Evolutionary conservation across 768 basidiomycete genomes (phyloP).

Genomic region (Fomitopsis pulvina): DNA sequence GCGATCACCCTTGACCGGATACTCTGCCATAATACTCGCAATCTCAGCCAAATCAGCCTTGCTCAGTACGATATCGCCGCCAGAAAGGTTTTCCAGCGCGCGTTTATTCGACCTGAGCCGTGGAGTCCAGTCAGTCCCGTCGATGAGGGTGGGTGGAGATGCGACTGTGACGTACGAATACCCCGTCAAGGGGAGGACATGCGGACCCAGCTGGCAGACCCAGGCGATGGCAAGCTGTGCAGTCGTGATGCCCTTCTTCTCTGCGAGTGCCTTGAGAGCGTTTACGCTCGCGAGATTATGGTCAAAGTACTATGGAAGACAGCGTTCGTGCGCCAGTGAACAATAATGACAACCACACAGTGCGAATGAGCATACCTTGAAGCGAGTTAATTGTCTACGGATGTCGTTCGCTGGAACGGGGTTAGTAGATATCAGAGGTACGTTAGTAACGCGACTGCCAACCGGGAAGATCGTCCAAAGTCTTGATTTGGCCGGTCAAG

Average conservation of each 20-base stretch:
- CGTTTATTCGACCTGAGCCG: slow-evolving; percentile 8
- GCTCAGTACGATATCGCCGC: slow-evolving; percentile 31
- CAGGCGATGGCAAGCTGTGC: slow-evolving; percentile 33
- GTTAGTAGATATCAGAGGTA: background rate
- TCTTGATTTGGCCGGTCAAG: slow-evolving; percentile 44
- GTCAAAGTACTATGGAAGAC: slow-evolving; percentile 25
- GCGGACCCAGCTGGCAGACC: slow-evolving; percentile 27
- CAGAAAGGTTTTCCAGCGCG: slow-evolving; percentile 34
- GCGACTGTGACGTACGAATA: slow-evolving; percentile 26
- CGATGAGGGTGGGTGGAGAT: background rate
- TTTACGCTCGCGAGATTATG: slow-evolving; percentile 37
- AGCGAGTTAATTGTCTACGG: background rate
- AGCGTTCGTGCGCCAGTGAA: background rate
- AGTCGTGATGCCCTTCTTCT: slow-evolving; percentile 32
- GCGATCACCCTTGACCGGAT: slow-evolving; percentile 33
- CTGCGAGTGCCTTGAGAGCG: slow-evolving; percentile 29
- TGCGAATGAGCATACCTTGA: too few relatives aligned
- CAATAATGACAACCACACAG: too few relatives aligned
- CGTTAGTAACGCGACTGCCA: background rate
- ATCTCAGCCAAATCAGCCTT: slow-evolving; percentile 6
- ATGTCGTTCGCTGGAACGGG: slow-evolving; percentile 1
- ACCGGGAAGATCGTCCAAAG: slow-evolving; percentile 25
- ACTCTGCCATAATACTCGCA: slow-evolving; percentile 26
- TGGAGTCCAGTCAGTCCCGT: background rate
- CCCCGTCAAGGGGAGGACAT: slow-evolving; percentile 41